These are phyloP conservation scores for Saccharum officinarum DNA, from an alignment of 176 grass and related monocot species.

Conservation along the genomic window DNA sequence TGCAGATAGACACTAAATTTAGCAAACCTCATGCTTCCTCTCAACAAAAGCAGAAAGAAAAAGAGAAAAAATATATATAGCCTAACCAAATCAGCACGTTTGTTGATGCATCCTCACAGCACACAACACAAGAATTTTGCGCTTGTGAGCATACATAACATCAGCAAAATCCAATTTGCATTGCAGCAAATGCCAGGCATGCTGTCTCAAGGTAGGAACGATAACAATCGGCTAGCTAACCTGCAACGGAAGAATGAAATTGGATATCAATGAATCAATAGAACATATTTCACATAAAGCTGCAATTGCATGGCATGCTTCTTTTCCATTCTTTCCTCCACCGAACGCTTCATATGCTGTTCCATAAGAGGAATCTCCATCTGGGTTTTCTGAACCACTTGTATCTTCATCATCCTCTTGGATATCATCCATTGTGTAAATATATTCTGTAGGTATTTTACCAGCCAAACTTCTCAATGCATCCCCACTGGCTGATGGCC, in stretches of 20 bases:
- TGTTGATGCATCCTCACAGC: not conserved
- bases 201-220: not conserved
- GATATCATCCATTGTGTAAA: constrained; percentile 44
- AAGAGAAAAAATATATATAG: not conserved
- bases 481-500: constrained; percentile 59
- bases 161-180: constrained; percentile 18
- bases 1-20: constrained; percentile 10
- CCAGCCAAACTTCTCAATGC: constrained; percentile 73
- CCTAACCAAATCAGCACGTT: not conserved
- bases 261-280: constrained; percentile 92
- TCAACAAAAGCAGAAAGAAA: not conserved
- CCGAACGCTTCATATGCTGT: constrained; percentile 82
- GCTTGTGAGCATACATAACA: constrained; percentile 14
- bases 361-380: constrained; percentile 54
- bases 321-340: constrained; percentile 73
- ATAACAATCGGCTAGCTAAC: constrained; percentile 39
- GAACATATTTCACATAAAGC: constrained; percentile 79
- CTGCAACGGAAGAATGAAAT: constrained; percentile 89
- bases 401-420: constrained; percentile 35
- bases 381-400: constrained; percentile 24
- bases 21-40: constrained; percentile 7
- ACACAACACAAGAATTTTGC: not conserved
- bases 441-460: constrained; percentile 59
- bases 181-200: not conserved
- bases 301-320: constrained; percentile 86